Conservation (phyloP, 495 filamentous ascomycete genomes). For the Penicillium cinerascens region DNA sequence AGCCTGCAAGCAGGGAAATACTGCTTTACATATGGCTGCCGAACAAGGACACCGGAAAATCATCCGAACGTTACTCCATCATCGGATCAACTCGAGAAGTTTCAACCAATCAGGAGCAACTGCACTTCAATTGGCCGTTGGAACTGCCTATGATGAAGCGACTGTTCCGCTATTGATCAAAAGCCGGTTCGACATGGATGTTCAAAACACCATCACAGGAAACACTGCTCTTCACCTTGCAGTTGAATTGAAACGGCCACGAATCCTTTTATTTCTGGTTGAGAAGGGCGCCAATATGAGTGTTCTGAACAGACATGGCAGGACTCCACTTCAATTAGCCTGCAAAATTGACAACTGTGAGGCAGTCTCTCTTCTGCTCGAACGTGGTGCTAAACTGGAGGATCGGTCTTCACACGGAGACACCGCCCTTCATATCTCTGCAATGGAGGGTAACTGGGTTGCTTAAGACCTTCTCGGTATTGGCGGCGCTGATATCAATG, state of each 20-base stretch:
- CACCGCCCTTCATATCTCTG: no score
- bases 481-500: constrained; percentile 34
- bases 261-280: constrained; percentile 29
- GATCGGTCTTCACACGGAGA: no score
- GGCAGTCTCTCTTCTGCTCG: constrained; percentile 25
- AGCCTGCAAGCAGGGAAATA: constrained; percentile 18
- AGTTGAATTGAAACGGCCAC: constrained; percentile 19
- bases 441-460: constrained; percentile 23
- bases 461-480: constrained; percentile 32
- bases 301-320: constrained; percentile 22
- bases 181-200: constrained; percentile 20
- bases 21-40: constrained; percentile 29
- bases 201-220: constrained; percentile 25
- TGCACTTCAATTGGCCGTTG: constrained; percentile 32
- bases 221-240: constrained; percentile 36
- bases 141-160: constrained; percentile 27
- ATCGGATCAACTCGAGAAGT: no score
- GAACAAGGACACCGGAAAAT: constrained; percentile 27
- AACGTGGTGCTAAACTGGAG: constrained; percentile 25
- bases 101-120: no score
- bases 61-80: no score
- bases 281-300: constrained; percentile 27
- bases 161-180: constrained; percentile 30
- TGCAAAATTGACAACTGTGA: constrained; percentile 30
- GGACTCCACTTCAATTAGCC: constrained; percentile 33